These are phyloP conservation scores for Mycena galopus DNA, from an alignment of 768 basidiomycete genomes.

Conservation along the genomic window DNA sequence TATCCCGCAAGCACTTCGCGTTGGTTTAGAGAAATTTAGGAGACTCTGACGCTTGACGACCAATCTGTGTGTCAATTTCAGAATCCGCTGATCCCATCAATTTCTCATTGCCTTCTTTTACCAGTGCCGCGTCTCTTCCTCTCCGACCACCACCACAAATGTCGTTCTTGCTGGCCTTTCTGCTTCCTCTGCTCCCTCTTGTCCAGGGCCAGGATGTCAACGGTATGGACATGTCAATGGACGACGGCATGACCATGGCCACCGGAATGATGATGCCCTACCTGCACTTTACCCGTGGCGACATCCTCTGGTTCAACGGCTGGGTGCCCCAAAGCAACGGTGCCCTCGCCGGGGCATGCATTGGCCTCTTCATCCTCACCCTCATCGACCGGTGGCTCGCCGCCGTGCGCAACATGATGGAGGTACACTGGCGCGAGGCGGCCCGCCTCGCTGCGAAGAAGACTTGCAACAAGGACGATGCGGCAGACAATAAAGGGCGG, in stretches of 20 bases:
- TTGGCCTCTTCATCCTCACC: constrained; percentile 84
- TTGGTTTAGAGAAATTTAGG: neutral
- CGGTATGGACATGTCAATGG: constrained; percentile 74
- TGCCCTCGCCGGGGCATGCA: constrained; percentile 79
- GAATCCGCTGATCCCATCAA: neutral
- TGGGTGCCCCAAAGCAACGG: constrained; percentile 80
- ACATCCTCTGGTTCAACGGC: constrained; percentile 70
- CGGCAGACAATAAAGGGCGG: constrained; percentile 3
- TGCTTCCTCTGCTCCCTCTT: constrained; percentile 5
- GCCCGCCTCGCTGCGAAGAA: neutral
- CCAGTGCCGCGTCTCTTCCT: neutral
- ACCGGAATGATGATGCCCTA: constrained; percentile 65
- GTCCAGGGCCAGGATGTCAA: constrained; percentile 39
- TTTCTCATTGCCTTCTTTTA: neutral
- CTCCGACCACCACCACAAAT: neutral
- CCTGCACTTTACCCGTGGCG: constrained; percentile 73
- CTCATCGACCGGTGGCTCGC: constrained; percentile 81
- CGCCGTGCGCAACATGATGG: constrained; percentile 68
- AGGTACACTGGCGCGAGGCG: constrained; percentile 58
- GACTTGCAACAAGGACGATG: neutral
- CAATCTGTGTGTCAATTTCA: neutral
- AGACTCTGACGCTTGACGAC: neutral
- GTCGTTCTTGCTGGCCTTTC: neutral
- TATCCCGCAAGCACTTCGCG: too few relatives aligned
- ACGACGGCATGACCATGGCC: constrained; percentile 61